Evolutionary conservation across 768 basidiomycete species (phyloP).

Genomic region (Termitomyces sp.): DNA sequence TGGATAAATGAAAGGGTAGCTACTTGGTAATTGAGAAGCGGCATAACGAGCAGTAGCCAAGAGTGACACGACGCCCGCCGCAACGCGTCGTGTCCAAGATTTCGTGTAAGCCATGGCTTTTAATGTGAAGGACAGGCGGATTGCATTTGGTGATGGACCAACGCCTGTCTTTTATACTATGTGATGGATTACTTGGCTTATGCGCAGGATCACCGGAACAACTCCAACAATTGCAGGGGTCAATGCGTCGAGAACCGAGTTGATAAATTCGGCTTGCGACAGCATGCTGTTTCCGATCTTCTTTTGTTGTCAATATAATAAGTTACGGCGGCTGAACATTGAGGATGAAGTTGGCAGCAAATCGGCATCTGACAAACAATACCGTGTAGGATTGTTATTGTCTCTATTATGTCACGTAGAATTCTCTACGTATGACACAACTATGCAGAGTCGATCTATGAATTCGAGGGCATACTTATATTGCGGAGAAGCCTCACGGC

Average conservation of each 20-base stretch:
- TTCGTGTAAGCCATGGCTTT: slow-evolving; percentile 16
- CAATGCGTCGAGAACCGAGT: not conserved
- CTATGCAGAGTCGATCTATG: no score
- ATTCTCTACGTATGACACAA: not conserved
- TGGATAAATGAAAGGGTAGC: slow-evolving; percentile 44
- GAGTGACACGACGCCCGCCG: slow-evolving; percentile 16
- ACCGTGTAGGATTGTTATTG: not conserved
- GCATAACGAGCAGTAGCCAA: slow-evolving; percentile 18
- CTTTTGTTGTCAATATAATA: slow-evolving; percentile 2
- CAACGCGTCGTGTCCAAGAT: slow-evolving; percentile 17
- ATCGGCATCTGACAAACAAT: not conserved
- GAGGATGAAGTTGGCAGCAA: not conserved
- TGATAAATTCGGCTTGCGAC: not conserved
- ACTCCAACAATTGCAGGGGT: not conserved
- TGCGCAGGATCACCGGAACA: not conserved
- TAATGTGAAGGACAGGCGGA: not conserved
- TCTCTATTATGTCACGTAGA: not conserved
- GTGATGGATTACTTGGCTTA: not conserved
- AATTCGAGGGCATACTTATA: no score
- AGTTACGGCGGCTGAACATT: not conserved
- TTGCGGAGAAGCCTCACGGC: no score
- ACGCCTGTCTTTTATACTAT: not conserved
- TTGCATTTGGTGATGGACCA: not conserved
- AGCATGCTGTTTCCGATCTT: not conserved
- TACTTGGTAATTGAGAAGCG: slow-evolving; percentile 28